phyloP scores from a whole-genome alignment of 2,329 filamentous ascomycete genomes.

The Dryadomyces sulphureus region DNA sequence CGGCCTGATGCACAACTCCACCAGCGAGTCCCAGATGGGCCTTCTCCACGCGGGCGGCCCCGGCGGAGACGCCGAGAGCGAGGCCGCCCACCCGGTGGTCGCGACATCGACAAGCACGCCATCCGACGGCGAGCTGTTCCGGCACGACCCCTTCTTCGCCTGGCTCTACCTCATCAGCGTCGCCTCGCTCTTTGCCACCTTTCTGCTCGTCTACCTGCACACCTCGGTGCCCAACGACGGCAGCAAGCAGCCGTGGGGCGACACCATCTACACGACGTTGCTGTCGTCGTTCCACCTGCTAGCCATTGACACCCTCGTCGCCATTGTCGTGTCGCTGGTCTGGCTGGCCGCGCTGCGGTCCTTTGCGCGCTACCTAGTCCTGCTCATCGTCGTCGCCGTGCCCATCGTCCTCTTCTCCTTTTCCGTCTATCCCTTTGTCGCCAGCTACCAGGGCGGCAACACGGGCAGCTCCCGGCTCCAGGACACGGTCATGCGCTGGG shows the following conservation, averaged over 20 bases:
- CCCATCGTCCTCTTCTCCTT: slow-evolving; percentile 80
- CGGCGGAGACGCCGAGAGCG: slow-evolving; percentile 16
- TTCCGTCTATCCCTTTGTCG: slow-evolving; percentile 78
- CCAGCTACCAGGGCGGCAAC: slow-evolving; percentile 67
- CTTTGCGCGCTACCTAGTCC: slow-evolving; percentile 74
- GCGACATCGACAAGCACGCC: slow-evolving; percentile 20
- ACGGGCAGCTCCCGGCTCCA: slow-evolving; percentile 63
- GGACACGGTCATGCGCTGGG: slow-evolving; percentile 78
- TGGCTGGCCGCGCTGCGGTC: slow-evolving; percentile 84
- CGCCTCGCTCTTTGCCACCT: slow-evolving; percentile 74
- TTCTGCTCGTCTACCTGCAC: slow-evolving; percentile 79
- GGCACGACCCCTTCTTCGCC: slow-evolving; percentile 83
- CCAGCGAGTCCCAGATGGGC: slow-evolving; percentile 33
- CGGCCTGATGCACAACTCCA: slow-evolving; percentile 25
- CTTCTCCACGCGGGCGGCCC: slow-evolving; percentile 22
- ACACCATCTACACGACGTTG: slow-evolving; percentile 86
- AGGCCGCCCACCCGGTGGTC: slow-evolving; percentile 30
- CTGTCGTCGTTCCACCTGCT: slow-evolving; percentile 80
- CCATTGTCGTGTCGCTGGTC: slow-evolving; percentile 70
- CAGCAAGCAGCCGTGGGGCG: slow-evolving; percentile 60
- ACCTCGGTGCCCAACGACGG: slow-evolving; percentile 46
- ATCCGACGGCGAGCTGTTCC: slow-evolving; percentile 53
- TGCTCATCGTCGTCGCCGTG: slow-evolving; percentile 66
- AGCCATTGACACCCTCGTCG: slow-evolving; percentile 80
- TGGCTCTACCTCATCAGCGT: slow-evolving; percentile 77